These are phyloP conservation scores for Exophiala spinifera DNA, from an alignment of 2,329 filamentous ascomycete species.

Conservation along the genomic window DNA sequence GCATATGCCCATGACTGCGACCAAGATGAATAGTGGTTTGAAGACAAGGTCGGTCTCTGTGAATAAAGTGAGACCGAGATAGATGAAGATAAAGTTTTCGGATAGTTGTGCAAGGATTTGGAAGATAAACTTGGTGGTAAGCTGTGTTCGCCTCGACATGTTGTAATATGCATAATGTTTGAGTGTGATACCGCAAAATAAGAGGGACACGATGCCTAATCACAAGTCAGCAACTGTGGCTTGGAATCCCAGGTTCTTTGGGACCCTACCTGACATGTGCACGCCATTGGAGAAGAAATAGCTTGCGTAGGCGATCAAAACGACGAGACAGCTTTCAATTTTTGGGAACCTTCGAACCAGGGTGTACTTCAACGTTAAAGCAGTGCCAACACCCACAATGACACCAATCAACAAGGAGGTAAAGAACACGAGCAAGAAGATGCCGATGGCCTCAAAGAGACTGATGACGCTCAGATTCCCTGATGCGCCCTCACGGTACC, in stretches of 20 bases:
- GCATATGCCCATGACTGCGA: constrained; percentile 88
- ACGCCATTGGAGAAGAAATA: constrained; percentile 98
- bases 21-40: constrained; percentile 91
- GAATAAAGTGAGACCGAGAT: constrained; percentile 89
- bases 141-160: constrained; percentile 95
- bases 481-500: constrained; percentile 74
- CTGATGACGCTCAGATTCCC: constrained; percentile 73
- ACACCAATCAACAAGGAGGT: constrained; percentile 88
- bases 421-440: constrained; percentile 95
- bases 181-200: constrained; percentile 96
- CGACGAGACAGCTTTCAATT: constrained; percentile 91
- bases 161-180: constrained; percentile 99
- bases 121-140: constrained; percentile 97
- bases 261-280: constrained; percentile 79
- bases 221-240: constrained; percentile 18
- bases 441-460: constrained; percentile 85
- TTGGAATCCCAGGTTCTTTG: neutral
- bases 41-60: constrained; percentile 85
- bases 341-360: constrained; percentile 89
- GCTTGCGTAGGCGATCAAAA: constrained; percentile 90
- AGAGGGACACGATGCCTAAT: constrained; percentile 86
- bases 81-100: constrained; percentile 99
- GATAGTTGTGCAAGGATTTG: constrained; percentile 91
- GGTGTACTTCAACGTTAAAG: constrained; percentile 88
- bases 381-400: constrained; percentile 79